Evolutionary conservation across 345 rosid genomes (phyloP), one percentile per base, ranked within the genome.

Genomic region (Populus simonii): DNA sequence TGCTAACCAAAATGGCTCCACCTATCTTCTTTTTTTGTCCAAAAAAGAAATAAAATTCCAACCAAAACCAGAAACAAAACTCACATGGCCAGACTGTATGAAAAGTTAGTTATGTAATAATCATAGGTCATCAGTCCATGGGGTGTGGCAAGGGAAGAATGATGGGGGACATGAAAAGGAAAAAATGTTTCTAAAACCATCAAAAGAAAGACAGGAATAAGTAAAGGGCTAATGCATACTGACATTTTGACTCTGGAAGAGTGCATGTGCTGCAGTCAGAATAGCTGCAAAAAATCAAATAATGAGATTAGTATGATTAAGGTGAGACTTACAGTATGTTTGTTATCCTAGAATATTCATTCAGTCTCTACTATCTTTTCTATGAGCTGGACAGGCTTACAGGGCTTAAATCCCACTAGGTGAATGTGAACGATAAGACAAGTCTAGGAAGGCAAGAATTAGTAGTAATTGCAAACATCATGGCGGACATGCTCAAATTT

Each of bases 221-320:
- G 29, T 7, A 16, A 5, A 61, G 63, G 6, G 31, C 31, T 62
- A 35, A 72, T 45, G 59, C 38, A 63, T 68, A 83, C 99, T 96
- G 78, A 96, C 99, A 83, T 83, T 87, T 57, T 89, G 91, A 87
- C 74, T 84, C 83, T 87, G 97, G 88, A 90, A 90, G 84, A 90
- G 85, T 72, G 93, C 90, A 84, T 91, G 90, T 29, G 97, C 98
- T 62, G 93, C 97, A 29, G 98, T 88, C 88, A 96, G 81, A 80
- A 89, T 81, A 89, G 92, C 99, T 96, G 97, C 84, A 84, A 68
- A 77, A 71, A 87, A 79, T 66, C 76, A 82, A 67, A 51, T 20
- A 67, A 65, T 43, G 79, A 66, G 67, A 47, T 71, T 49, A 71
- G 65, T 41, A 16, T 39, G 35, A 43, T 55, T 73, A 20, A 17